phyloP scores from a whole-genome alignment of 441 rosid genomes.

The Biscutella laevigata region DNA sequence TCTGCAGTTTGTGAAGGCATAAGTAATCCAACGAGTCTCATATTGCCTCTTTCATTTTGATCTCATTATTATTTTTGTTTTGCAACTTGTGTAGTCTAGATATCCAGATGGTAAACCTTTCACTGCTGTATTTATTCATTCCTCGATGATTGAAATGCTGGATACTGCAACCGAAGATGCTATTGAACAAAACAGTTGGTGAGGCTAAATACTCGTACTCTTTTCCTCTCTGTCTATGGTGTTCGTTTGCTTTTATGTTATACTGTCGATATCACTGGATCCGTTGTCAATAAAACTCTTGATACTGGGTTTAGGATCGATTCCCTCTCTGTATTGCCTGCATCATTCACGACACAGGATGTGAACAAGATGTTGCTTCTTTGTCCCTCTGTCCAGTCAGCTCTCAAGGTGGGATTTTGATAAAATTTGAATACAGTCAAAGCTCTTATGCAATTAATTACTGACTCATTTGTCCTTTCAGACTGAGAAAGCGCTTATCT shows the following conservation, averaged over 20 bases:
- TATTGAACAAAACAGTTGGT: conserved; percentile 83
- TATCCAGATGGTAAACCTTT: conserved; percentile 84
- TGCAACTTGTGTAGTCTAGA: conserved; percentile 70
- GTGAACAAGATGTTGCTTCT: conserved; percentile 67
- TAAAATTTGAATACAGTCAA: not conserved
- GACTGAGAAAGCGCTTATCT: conserved; percentile 62
- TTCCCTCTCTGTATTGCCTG: conserved; percentile 71
- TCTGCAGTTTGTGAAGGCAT: conserved; percentile 10
- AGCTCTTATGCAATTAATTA: not conserved
- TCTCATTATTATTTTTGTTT: conserved; percentile 29
- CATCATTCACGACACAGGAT: conserved; percentile 64
- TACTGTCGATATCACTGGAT: not conserved
- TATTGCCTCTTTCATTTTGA: conserved; percentile 10
- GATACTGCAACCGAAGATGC: conserved; percentile 84
- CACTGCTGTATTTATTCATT: conserved; percentile 67
- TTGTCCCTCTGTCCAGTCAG: conserved; percentile 66
- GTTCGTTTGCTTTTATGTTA: not conserved
- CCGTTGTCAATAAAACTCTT: conserved; percentile 19
- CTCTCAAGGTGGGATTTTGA: conserved; percentile 56
- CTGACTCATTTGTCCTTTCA: conserved; percentile 30
- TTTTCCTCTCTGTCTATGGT: not conserved
- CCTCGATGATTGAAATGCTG: conserved; percentile 84
- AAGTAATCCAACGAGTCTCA: conserved; percentile 8
- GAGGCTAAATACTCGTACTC: conserved; percentile 23
- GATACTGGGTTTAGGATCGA: conserved; percentile 63